These are phyloP conservation scores for Mucor irregularis DNA, from an alignment of 371 early-diverging fungal genomes.

Conservation along the genomic window DNA sequence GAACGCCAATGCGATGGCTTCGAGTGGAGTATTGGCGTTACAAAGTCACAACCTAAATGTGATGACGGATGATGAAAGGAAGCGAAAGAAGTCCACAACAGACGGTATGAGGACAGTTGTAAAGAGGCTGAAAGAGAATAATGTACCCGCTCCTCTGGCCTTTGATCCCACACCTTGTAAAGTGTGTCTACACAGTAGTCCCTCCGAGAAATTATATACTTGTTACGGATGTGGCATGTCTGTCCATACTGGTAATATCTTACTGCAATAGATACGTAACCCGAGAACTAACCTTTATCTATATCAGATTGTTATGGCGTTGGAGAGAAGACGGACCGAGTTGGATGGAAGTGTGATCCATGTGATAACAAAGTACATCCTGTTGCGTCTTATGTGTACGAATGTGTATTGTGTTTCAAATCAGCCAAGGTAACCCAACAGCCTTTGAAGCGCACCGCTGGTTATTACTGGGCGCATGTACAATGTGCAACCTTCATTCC, in stretches of 20 bases:
- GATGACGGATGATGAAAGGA: not conserved
- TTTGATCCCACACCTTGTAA: slow-evolving; percentile 47
- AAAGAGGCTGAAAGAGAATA: not conserved
- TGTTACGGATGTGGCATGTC: slow-evolving; percentile 66
- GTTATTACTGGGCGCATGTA: slow-evolving; percentile 92
- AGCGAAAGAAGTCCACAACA: slow-evolving; percentile 16
- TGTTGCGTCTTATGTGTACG: slow-evolving; percentile 58
- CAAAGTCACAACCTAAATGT: not conserved
- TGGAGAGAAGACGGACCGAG: slow-evolving; percentile 5
- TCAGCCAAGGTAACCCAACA: slow-evolving; percentile 23
- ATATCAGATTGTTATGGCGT: slow-evolving; percentile 54
- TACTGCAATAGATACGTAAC: not conserved
- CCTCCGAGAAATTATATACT: slow-evolving; percentile 33
- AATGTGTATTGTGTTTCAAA: slow-evolving; percentile 62
- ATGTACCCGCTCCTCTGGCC: not conserved
- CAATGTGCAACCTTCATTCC: slow-evolving; percentile 87
- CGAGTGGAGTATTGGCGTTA: not conserved
- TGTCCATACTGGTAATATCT: slow-evolving; percentile 57
- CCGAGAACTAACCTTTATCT: not conserved
- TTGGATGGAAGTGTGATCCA: slow-evolving; percentile 64
- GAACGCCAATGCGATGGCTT: not conserved
- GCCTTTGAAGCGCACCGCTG: slow-evolving; percentile 87
- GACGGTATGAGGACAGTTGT: not conserved
- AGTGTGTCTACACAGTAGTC: slow-evolving; percentile 43
- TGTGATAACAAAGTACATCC: slow-evolving; percentile 65